phyloP scores from a whole-genome alignment of 768 basidiomycete genomes.

The Boletus reticulatus region DNA sequence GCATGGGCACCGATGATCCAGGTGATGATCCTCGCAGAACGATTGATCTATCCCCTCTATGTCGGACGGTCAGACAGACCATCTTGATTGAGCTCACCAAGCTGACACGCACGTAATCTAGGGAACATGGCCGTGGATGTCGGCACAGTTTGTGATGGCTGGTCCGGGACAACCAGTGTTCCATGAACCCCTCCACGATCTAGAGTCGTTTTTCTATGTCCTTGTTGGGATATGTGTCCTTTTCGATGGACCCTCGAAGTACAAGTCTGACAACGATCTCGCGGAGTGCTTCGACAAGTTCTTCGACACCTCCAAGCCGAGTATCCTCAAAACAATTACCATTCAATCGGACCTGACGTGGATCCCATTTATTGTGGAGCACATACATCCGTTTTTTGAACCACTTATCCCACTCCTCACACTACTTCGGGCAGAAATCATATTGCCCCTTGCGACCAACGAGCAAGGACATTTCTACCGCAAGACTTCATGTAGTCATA shows the following conservation, averaged over 20 bases:
- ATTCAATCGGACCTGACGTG: neutral
- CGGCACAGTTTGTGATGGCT: conserved; percentile 1
- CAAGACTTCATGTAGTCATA: too few relatives aligned
- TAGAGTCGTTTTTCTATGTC: neutral
- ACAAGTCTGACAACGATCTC: neutral
- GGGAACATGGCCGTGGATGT: conserved; percentile 7
- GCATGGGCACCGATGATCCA: too few relatives aligned
- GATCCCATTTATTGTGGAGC: neutral
- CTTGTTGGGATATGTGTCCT: neutral
- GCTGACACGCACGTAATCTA: neutral
- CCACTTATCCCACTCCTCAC: neutral
- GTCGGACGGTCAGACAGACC: too few relatives aligned
- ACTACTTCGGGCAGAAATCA: neutral
- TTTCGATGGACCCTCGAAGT: neutral
- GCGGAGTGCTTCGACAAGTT: conserved; percentile 3
- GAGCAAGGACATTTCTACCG: too few relatives aligned
- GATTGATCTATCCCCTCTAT: too few relatives aligned
- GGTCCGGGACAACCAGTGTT: conserved; percentile 1
- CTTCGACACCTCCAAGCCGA: conserved; percentile 2
- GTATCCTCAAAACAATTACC: neutral
- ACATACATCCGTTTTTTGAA: neutral
- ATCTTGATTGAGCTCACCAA: neutral
- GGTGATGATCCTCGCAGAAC: too few relatives aligned
- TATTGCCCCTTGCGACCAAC: neutral
- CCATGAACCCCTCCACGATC: neutral